Evolutionary conservation across 805 yeast genomes (phyloP).

Genomic region (Pichia paraexigua): DNA sequence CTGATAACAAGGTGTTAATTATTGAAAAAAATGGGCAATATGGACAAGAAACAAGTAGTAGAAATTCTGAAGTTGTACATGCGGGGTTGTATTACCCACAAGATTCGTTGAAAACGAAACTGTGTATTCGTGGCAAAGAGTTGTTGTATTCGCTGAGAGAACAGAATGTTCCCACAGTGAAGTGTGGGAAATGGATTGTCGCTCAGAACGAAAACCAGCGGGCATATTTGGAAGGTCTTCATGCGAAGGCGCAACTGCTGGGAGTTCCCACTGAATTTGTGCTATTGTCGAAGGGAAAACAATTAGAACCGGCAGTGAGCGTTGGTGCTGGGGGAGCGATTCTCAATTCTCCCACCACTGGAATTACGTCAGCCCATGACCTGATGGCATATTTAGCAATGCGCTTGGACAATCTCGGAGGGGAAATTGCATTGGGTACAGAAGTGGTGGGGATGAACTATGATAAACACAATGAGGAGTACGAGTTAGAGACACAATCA

Average conservation of each 20-base stretch:
- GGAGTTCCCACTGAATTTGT: conserved; percentile 57
- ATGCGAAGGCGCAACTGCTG: conserved; percentile 39
- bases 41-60: conserved; percentile 79
- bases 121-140: conserved; percentile 72
- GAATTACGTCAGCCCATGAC: conserved; percentile 78
- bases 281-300: conserved; percentile 34
- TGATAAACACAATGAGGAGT: conserved; percentile 22
- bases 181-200: conserved; percentile 82
- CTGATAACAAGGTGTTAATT: conserved; percentile 45
- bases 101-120: conserved; percentile 53
- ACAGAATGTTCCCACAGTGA: conserved; percentile 47
- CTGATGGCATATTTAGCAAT: conserved; percentile 53
- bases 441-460: conserved; percentile 37
- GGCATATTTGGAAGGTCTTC: conserved; percentile 48
- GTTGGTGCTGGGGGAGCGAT: conserved; percentile 52
- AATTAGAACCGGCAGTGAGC: conserved; percentile 49
- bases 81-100: conserved; percentile 82
- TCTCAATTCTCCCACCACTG: conserved; percentile 72
- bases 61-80: conserved; percentile 90
- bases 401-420: conserved; percentile 39
- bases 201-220: conserved; percentile 67
- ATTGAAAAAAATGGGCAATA: conserved; percentile 58
- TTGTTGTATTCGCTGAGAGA: conserved; percentile 45
- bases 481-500: conserved; percentile 23
- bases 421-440: conserved; percentile 49